phyloP scores from a whole-genome alignment of 192 early-diverging fungal genomes.

The Umbelopsis isabellina region DNA sequence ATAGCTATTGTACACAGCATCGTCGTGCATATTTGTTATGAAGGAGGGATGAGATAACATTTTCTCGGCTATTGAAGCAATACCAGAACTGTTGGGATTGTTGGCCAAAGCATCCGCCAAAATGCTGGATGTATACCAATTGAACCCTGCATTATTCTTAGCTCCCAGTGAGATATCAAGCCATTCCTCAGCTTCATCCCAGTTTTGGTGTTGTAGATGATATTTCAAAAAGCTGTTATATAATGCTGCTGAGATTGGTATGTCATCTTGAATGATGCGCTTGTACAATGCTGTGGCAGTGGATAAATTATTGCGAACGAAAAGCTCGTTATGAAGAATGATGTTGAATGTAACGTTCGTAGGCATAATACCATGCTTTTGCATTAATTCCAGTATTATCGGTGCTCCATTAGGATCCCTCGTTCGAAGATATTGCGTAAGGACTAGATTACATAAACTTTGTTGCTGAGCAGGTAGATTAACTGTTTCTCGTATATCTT shows the following conservation, averaged over 20 bases:
- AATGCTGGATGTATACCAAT: constrained; percentile 1
- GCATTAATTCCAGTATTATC: neutral
- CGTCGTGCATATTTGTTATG: neutral
- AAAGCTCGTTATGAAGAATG: constrained; percentile 3
- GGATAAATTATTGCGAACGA: neutral
- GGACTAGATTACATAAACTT: constrained; percentile 6
- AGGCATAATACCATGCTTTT: neutral
- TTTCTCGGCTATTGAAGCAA: constrained; percentile 1
- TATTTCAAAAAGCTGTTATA: constrained; percentile 17
- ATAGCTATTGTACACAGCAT: constrained; percentile 13
- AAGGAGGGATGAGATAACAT: neutral
- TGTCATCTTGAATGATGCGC: neutral
- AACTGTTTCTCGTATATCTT: neutral
- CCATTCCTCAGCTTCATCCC: constrained; percentile 1
- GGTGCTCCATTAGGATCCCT: neutral
- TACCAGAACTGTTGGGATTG: neutral
- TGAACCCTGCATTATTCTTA: neutral
- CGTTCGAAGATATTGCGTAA: neutral
- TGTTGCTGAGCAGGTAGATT: neutral
- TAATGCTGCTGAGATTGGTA: neutral
- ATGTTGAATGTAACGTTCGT: constrained; percentile 6
- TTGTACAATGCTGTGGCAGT: constrained; percentile 1
- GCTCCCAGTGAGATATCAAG: neutral
- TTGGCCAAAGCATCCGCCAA: neutral
- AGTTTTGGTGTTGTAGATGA: constrained; percentile 1